These are phyloP conservation scores for Pascua guehoae DNA, from an alignment of 1,284 basidiomycete species.

Conservation along the genomic window DNA sequence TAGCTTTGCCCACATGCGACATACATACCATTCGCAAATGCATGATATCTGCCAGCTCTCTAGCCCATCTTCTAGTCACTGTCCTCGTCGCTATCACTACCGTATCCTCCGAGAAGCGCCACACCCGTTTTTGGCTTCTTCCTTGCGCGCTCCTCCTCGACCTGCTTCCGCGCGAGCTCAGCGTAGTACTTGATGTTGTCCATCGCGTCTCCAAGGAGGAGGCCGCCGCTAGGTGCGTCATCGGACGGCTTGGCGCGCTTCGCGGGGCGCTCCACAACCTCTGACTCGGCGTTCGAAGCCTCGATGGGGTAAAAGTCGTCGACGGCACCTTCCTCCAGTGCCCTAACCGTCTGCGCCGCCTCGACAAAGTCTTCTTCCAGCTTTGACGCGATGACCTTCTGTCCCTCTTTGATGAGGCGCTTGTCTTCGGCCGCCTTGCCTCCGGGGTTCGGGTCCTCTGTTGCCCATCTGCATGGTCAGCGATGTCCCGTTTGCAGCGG, in stretches of 20 bases:
- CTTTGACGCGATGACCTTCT: conserved; percentile 67
- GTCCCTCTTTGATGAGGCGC: conserved; percentile 73
- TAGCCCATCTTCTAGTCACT: conserved; percentile 7
- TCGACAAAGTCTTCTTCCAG: conserved; percentile 76
- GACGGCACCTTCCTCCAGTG: conserved; percentile 65
- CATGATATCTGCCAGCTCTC: too few species aligned
- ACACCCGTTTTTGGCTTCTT: conserved; percentile 49
- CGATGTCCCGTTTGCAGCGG: not conserved
- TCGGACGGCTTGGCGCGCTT: conserved; percentile 45
- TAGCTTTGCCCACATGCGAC: too few species aligned
- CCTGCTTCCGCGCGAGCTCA: conserved; percentile 60
- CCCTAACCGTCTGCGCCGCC: conserved; percentile 73
- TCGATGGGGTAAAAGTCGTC: conserved; percentile 48
- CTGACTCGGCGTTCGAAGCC: conserved; percentile 16
- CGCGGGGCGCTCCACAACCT: conserved; percentile 43
- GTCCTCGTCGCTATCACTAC: conserved; percentile 63
- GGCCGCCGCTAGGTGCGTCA: conserved; percentile 50
- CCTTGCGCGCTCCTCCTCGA: conserved; percentile 48
- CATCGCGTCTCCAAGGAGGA: conserved; percentile 72
- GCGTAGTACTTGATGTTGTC: conserved; percentile 83
- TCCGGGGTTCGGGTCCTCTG: conserved; percentile 90
- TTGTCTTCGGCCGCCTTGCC: conserved; percentile 78
- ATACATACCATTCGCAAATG: too few species aligned
- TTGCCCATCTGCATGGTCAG: conserved; percentile 64
- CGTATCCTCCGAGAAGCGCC: conserved; percentile 62